Evolutionary conservation across 345 rosid genomes (phyloP).

Genomic region (Ricinus communis): DNA sequence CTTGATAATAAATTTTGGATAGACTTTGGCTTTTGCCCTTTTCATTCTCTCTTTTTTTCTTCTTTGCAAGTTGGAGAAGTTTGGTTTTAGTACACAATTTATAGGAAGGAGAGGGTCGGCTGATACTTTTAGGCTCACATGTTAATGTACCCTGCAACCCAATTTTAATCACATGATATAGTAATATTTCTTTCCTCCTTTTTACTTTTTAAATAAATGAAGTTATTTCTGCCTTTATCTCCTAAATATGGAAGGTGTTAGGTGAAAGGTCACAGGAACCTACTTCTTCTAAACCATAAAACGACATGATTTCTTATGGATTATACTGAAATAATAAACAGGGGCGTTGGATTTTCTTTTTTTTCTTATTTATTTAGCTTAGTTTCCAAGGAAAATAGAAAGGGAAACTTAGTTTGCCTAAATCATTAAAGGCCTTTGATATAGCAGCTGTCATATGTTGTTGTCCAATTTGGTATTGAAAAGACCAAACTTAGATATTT

Average conservation of each 20-base stretch:
- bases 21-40: too few relatives aligned
- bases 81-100: neutral
- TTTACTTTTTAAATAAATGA: too few relatives aligned
- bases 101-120: neutral
- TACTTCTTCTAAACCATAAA: neutral
- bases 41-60: neutral
- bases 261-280: conserved; percentile 3
- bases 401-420: neutral
- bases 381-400: conserved; percentile 11
- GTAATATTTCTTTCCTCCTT: too few relatives aligned
- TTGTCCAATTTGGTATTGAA: conserved; percentile 12
- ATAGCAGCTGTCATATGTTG: conserved; percentile 9
- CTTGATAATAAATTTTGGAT: neutral
- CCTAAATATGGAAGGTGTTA: neutral
- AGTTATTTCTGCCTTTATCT: too few relatives aligned
- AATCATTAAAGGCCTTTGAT: neutral
- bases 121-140: neutral
- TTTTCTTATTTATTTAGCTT: neutral
- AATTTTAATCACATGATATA: neutral
- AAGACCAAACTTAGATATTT: conserved; percentile 3
- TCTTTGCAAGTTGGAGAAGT: neutral
- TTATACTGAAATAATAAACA: neutral
- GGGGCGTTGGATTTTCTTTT: neutral
- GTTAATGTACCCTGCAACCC: neutral
- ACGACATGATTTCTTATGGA: neutral